phyloP scores from a whole-genome alignment of 2,329 filamentous ascomycete species.

The Phoma sp. region DNA sequence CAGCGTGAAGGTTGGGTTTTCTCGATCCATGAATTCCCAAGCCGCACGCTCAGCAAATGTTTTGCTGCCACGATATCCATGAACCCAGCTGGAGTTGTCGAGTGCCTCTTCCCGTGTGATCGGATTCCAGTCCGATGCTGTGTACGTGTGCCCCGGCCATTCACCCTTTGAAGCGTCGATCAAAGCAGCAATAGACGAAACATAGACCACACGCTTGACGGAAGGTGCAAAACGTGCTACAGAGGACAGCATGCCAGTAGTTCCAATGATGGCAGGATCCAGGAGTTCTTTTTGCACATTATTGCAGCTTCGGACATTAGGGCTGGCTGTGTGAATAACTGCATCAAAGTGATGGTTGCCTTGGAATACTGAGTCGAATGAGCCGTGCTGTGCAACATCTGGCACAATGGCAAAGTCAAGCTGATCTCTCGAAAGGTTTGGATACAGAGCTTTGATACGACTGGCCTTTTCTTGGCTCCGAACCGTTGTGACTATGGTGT shows the following conservation, averaged over 20 bases:
- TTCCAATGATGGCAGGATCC: slow-evolving; percentile 67
- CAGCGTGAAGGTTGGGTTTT: slow-evolving; percentile 54
- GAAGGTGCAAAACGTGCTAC: slow-evolving; percentile 64
- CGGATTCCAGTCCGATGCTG: slow-evolving; percentile 61
- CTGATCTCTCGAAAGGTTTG: slow-evolving; percentile 57
- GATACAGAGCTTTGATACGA: slow-evolving; percentile 60
- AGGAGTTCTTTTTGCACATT: slow-evolving; percentile 67
- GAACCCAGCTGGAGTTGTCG: slow-evolving; percentile 38
- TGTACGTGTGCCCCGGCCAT: slow-evolving; percentile 55
- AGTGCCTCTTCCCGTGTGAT: slow-evolving; percentile 58
- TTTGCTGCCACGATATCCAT: slow-evolving; percentile 59
- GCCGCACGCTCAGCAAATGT: no score
- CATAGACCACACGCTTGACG: slow-evolving; percentile 74
- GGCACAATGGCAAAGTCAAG: slow-evolving; percentile 71
- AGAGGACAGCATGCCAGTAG: slow-evolving; percentile 64
- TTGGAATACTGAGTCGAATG: slow-evolving; percentile 66
- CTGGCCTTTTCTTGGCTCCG: slow-evolving; percentile 64
- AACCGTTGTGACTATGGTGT: slow-evolving; percentile 66
- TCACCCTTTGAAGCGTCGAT: slow-evolving; percentile 60
- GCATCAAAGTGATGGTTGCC: slow-evolving; percentile 69
- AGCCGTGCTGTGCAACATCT: slow-evolving; percentile 71
- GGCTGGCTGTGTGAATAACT: slow-evolving; percentile 57
- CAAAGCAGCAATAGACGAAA: slow-evolving; percentile 69
- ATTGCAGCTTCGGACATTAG: slow-evolving; percentile 74
- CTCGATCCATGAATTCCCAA: slow-evolving; percentile 56